Evolutionary conservation across 192 early-diverging fungal genomes (phyloP).

Genomic region (Coemansia sp.): DNA sequence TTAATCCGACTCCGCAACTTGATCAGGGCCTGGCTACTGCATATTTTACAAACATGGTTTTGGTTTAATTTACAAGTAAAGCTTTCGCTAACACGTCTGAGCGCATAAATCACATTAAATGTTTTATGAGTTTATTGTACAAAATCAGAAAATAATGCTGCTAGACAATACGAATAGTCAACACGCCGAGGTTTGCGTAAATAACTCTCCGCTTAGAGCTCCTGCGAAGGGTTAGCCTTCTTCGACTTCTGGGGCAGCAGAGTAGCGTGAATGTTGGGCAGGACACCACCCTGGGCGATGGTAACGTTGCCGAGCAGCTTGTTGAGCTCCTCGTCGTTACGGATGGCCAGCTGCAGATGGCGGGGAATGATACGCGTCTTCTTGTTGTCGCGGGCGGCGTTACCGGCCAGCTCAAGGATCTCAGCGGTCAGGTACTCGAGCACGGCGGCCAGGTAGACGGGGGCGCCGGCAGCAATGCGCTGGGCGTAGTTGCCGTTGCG

Average conservation of each 20-base stretch:
- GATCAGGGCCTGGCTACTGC: no score
- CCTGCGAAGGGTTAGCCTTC: slow-evolving; percentile 64
- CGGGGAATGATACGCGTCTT: slow-evolving; percentile 95
- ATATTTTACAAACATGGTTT: no score
- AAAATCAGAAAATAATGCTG: slow-evolving; percentile 56
- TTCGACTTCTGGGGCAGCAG: slow-evolving; percentile 83
- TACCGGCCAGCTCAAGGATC: slow-evolving; percentile 95
- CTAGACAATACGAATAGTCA: slow-evolving; percentile 36
- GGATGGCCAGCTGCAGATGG: slow-evolving; percentile 69
- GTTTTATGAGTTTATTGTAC: slow-evolving; percentile 36
- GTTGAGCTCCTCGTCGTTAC: slow-evolving; percentile 95
- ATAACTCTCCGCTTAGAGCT: slow-evolving; percentile 57
- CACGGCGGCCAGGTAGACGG: slow-evolving; percentile 93
- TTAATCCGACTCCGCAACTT: no score
- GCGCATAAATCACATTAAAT: background rate
- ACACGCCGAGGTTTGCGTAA: background rate
- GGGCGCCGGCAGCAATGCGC: slow-evolving; percentile 89
- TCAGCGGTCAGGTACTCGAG: slow-evolving; percentile 95
- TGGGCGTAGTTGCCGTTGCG: slow-evolving; percentile 93
- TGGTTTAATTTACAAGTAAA: no score
- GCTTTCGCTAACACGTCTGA: no score
- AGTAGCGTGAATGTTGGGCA: slow-evolving; percentile 83
- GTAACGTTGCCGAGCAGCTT: slow-evolving; percentile 87
- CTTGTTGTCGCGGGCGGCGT: slow-evolving; percentile 93
- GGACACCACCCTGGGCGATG: slow-evolving; percentile 82